These are phyloP conservation scores for Turnera subulata DNA, from an alignment of 345 rosid genomes.

Conservation along the genomic window DNA sequence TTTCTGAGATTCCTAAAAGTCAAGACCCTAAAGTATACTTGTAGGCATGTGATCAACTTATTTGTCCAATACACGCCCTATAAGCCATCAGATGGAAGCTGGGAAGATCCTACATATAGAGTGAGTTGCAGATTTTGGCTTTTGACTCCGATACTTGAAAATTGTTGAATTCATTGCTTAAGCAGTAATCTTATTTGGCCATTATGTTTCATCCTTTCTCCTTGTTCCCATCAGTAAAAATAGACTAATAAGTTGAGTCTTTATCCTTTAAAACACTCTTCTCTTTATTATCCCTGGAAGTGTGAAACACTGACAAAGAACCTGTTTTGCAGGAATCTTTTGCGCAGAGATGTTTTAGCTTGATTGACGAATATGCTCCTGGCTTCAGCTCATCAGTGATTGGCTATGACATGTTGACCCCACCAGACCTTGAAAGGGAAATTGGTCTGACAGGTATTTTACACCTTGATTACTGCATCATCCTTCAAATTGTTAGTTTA, in stretches of 20 bases:
- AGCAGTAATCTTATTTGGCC: no score
- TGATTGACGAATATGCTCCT: slow-evolving; percentile 22
- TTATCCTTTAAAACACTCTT: no score
- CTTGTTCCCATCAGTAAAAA: no score
- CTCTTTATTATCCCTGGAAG: neutral
- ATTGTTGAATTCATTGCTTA: slow-evolving; percentile 1
- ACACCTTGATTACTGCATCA: no score
- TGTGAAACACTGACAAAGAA: neutral
- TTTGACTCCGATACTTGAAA: no score
- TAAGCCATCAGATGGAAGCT: slow-evolving; percentile 76
- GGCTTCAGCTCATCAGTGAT: slow-evolving; percentile 67
- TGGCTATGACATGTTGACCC: slow-evolving; percentile 83
- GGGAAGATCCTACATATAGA: slow-evolving; percentile 67
- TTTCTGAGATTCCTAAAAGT: no score
- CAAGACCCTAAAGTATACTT: no score
- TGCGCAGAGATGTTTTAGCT: slow-evolving; percentile 19
- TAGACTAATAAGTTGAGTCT: no score
- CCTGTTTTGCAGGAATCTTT: slow-evolving; percentile 35
- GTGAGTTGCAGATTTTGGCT: no score
- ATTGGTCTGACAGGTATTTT: slow-evolving; percentile 72
- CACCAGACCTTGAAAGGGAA: slow-evolving; percentile 78
- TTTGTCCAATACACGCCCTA: slow-evolving; percentile 82
- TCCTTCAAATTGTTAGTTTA: no score
- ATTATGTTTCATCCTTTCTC: neutral
- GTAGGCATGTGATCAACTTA: slow-evolving; percentile 77